Percentiles rank a stretch among this genome's conserved stretches.
These are phyloP conservation scores for Lecanicillium sp. DNA, from an alignment of 2,329 filamentous ascomycete genomes.

Conservation along the genomic window DNA sequence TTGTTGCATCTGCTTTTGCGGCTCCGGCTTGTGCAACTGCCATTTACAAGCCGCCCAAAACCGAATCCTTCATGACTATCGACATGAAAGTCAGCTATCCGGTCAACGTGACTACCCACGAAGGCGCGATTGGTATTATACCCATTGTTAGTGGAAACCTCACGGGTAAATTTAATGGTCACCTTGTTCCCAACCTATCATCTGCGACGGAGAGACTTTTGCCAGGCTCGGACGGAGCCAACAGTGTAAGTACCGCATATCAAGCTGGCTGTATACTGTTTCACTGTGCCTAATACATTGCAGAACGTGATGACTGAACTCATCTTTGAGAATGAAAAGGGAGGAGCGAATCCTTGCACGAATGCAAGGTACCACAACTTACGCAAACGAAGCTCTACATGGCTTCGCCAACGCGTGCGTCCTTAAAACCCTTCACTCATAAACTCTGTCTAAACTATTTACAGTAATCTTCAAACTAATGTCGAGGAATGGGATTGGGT, in stretches of 20 bases:
- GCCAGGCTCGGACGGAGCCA: conserved; percentile 1
- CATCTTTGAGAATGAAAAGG: conserved; percentile 3
- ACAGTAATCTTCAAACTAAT: background rate
- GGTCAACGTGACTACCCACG: background rate
- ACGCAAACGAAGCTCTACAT: conserved; percentile 1
- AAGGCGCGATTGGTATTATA: background rate
- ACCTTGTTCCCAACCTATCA: background rate
- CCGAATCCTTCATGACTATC: background rate
- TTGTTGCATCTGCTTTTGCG: conserved; percentile 1
- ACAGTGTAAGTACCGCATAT: background rate
- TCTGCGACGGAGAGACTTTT: background rate
- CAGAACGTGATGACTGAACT: background rate
- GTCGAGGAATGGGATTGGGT: conserved; percentile 1
- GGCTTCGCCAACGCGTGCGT: conserved; percentile 2
- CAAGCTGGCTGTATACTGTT: background rate
- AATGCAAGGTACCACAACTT: conserved; percentile 1
- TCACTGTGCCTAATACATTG: background rate
- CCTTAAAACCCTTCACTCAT: background rate
- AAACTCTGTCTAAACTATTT: background rate
- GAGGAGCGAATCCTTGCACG: conserved; percentile 1
- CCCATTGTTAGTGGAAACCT: background rate
- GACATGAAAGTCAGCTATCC: background rate
- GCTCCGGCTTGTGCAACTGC: background rate
- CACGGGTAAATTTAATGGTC: conserved; percentile 1
- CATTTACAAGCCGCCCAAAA: background rate